These are phyloP conservation scores for Furcasterigmium sp. DNA, from an alignment of 2,329 filamentous ascomycete genomes.

Conservation along the genomic window DNA sequence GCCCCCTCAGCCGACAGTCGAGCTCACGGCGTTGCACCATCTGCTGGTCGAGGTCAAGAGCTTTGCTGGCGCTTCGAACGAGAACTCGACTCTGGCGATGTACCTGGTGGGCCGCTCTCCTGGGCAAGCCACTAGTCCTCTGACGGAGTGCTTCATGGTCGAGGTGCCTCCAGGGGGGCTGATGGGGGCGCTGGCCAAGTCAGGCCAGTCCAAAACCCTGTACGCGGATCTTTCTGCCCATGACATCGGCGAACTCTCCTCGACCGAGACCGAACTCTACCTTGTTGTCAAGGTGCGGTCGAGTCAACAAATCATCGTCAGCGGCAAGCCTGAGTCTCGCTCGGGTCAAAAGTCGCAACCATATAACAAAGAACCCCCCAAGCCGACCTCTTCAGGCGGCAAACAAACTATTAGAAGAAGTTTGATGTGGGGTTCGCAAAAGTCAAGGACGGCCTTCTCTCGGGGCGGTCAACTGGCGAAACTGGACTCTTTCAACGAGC, in stretches of 20 bases:
- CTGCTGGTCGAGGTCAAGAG: conserved; percentile 79
- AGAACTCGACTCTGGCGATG: conserved; percentile 69
- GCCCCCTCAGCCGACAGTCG: conserved; percentile 62
- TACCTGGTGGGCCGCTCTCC: conserved; percentile 70
- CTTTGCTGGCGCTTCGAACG: conserved; percentile 71
- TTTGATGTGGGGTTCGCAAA: conserved; percentile 58
- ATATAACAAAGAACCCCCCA: conserved; percentile 26
- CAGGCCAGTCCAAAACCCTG: conserved; percentile 71
- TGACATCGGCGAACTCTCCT: conserved; percentile 59
- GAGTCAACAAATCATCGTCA: conserved; percentile 40
- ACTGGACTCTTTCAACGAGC: conserved; percentile 53
- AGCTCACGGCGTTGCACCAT: conserved; percentile 71
- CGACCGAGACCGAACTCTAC: conserved; percentile 69
- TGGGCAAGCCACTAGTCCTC: conserved; percentile 55
- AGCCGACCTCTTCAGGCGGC: conserved; percentile 35
- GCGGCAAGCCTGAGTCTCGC: conserved; percentile 43
- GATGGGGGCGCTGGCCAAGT: conserved; percentile 58
- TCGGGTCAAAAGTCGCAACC: conserved; percentile 39
- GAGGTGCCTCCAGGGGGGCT: conserved; percentile 71
- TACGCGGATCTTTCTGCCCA: conserved; percentile 80
- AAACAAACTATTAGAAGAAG: conserved; percentile 47
- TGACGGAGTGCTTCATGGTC: conserved; percentile 81
- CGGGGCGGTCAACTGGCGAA: conserved; percentile 40
- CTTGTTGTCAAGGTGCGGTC: conserved; percentile 77
- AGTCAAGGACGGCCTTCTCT: conserved; percentile 46